phyloP scores from a whole-genome alignment of 352 stramenopile genomes.

The Pythium plurisporium region DNA sequence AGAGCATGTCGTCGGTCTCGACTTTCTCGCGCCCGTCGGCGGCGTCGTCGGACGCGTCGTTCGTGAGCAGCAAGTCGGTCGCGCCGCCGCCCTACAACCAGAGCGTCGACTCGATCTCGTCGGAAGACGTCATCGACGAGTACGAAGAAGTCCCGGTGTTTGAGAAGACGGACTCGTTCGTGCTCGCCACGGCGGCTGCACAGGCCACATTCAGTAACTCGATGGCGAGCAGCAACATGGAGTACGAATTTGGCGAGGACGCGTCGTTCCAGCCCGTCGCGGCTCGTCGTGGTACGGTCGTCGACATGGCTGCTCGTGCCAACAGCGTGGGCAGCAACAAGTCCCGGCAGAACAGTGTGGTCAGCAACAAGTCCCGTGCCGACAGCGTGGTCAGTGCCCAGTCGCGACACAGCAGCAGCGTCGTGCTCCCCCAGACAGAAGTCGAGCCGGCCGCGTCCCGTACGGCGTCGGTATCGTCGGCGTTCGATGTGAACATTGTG shows the following conservation, averaged over 20 bases:
- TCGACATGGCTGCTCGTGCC: not conserved
- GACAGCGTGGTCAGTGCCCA: not conserved
- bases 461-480: not conserved
- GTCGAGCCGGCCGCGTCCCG: not conserved
- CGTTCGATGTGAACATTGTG: slow-evolving; percentile 1
- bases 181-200: not conserved
- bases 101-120: not conserved
- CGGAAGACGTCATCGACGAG: not conserved
- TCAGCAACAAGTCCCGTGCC: not conserved
- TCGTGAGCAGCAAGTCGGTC: slow-evolving; percentile 19
- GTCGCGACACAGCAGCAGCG: not conserved
- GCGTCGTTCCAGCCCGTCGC: slow-evolving; percentile 12
- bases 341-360: not conserved
- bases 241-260: slow-evolving; percentile 22
- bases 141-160: slow-evolving; percentile 7
- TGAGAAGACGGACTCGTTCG: slow-evolving; percentile 12
- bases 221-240: slow-evolving; percentile 23
- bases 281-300: not conserved
- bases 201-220: slow-evolving; percentile 7
- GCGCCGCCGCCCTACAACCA: slow-evolving; percentile 8
- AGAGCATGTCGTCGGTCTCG: not conserved
- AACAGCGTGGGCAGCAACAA: not conserved
- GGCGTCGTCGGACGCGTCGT: slow-evolving; percentile 12
- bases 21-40: slow-evolving; percentile 2
- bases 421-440: too few relatives aligned